Percentiles rank a stretch among this genome's conserved stretches.
These are phyloP conservation scores for Zygosaccharomyces bailii DNA, from an alignment of 805 yeast genomes.

Conservation along the genomic window DNA sequence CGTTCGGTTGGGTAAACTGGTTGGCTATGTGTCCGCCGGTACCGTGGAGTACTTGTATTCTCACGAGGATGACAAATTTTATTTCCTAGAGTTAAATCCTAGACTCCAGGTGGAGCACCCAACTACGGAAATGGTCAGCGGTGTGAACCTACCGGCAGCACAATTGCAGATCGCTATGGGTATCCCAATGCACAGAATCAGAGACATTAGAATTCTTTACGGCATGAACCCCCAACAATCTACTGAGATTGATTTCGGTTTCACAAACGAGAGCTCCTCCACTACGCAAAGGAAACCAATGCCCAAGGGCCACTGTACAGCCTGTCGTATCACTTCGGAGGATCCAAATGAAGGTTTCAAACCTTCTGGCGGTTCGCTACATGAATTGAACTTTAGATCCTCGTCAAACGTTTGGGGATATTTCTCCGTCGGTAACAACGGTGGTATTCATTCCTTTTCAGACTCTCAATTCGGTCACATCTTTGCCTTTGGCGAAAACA, in stretches of 20 bases:
- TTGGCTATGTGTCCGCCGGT: slow-evolving; percentile 98
- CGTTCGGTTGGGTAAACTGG: slow-evolving; percentile 91
- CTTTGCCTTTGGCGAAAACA: slow-evolving; percentile 97
- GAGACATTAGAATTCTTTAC: slow-evolving; percentile 86
- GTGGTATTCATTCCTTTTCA: slow-evolving; percentile 95
- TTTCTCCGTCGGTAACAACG: slow-evolving; percentile 93
- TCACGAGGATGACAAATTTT: slow-evolving; percentile 89
- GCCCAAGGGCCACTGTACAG: slow-evolving; percentile 98
- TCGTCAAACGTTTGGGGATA: slow-evolving; percentile 99
- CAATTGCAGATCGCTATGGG: slow-evolving; percentile 99
- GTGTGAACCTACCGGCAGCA: slow-evolving; percentile 97
- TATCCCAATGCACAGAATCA: slow-evolving; percentile 90
- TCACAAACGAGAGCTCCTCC: slow-evolving; percentile 65
- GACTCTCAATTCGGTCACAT: slow-evolving; percentile 99
- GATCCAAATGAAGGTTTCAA: slow-evolving; percentile 99
- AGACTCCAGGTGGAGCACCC: slow-evolving; percentile 99
- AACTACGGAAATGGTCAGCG: slow-evolving; percentile 98
- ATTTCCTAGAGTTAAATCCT: slow-evolving; percentile 95
- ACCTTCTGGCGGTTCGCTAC: slow-evolving; percentile 96
- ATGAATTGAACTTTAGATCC: slow-evolving; percentile 94
- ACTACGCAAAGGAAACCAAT: slow-evolving; percentile 84
- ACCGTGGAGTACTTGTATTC: slow-evolving; percentile 97
- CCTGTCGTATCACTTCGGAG: slow-evolving; percentile 98
- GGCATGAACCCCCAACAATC: slow-evolving; percentile 95
- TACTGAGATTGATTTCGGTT: slow-evolving; percentile 87